Conservation (phyloP, 345 rosid genomes). For the Aethionema arabicum region DNA sequence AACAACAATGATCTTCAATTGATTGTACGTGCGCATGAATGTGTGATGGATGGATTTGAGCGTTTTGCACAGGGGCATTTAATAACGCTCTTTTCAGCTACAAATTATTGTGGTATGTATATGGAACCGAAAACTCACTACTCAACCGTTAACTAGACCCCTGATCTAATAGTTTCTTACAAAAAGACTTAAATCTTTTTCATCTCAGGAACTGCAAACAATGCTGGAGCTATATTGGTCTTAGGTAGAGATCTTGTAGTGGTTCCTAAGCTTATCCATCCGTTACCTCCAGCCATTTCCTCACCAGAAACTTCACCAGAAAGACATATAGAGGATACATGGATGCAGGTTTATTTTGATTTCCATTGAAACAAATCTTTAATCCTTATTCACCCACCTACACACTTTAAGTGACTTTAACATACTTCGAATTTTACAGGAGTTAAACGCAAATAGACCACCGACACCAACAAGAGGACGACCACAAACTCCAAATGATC, state of each 20-base stretch:
- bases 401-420: not conserved
- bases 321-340: conserved; percentile 85
- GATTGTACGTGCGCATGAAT: conserved; percentile 97
- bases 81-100: conserved; percentile 94
- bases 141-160: not conserved
- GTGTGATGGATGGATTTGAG: conserved; percentile 99
- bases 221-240: conserved; percentile 96
- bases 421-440: conserved; percentile 44
- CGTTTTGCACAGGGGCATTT: conserved; percentile 98
- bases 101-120: conserved; percentile 86
- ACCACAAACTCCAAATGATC: conserved; percentile 75
- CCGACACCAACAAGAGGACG: conserved; percentile 98
- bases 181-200: not conserved
- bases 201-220: conserved; percentile 88
- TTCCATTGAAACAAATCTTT: conserved; percentile 1
- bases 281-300: conserved; percentile 87
- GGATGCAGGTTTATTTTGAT: conserved; percentile 83
- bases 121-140: not conserved
- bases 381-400: not conserved
- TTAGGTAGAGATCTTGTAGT: conserved; percentile 98
- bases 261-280: conserved; percentile 96
- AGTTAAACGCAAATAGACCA: conserved; percentile 91
- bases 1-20: conserved; percentile 96
- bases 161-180: not conserved
- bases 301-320: conserved; percentile 86